Conservation (phyloP, 768 basidiomycete genomes). For the Pleurotus djamor region DNA sequence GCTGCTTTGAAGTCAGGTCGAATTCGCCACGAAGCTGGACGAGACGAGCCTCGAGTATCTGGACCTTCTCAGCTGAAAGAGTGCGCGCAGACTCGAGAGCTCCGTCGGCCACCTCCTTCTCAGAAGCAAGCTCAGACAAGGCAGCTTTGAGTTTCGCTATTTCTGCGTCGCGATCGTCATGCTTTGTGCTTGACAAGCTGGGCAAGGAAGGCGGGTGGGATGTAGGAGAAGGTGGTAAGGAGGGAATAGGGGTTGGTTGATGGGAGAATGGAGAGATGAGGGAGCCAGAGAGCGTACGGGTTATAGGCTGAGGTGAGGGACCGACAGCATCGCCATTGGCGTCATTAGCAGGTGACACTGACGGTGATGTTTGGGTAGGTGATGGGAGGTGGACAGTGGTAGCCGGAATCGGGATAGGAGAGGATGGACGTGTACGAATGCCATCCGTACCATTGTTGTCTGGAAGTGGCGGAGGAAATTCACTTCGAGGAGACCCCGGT, state of each 20-base stretch:
- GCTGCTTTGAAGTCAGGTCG: background rate
- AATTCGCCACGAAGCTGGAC: background rate
- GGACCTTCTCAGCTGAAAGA: background rate
- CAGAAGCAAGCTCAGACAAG: background rate
- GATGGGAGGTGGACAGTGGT: background rate
- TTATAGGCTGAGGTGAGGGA: constrained; percentile 14
- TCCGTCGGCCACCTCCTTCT: background rate
- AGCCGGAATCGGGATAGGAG: background rate
- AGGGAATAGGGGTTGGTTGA: constrained; percentile 51
- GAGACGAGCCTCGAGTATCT: background rate
- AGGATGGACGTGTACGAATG: background rate
- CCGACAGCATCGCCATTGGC: background rate
- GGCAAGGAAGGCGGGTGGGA: background rate
- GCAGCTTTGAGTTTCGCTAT: background rate
- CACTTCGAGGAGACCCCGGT: background rate
- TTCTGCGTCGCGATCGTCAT: background rate
- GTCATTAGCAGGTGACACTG: background rate
- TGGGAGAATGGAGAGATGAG: constrained; percentile 43
- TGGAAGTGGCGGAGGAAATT: background rate
- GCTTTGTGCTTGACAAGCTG: background rate
- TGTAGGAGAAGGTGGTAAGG: constrained; percentile 18
- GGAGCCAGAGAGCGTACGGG: constrained; percentile 46
- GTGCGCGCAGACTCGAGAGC: background rate
- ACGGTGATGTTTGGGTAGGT: background rate
- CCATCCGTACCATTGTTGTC: background rate